A percentile compares a stretch with the other conserved stretches of the same genome.
Evolutionary conservation across 1,284 basidiomycete genomes (phyloP).

Genomic region (Thelephora terrestris): DNA sequence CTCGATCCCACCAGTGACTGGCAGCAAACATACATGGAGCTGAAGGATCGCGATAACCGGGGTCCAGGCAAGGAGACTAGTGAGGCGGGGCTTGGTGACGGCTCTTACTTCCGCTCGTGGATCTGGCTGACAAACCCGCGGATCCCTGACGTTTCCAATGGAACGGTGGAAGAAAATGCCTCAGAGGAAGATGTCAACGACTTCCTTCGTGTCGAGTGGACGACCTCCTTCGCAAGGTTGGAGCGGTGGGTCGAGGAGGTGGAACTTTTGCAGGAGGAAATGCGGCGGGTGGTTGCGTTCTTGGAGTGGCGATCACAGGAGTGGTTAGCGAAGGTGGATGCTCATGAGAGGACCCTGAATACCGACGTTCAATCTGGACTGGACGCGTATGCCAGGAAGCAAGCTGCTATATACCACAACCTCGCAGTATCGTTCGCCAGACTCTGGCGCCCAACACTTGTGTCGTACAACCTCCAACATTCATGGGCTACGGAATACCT

Average conservation of each 20-base stretch:
- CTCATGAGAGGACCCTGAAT: background rate
- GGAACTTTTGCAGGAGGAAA: conserved; percentile 12
- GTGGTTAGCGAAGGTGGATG: conserved; percentile 5
- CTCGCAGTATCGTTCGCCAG: background rate
- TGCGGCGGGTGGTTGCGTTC: conserved; percentile 10
- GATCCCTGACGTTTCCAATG: no score
- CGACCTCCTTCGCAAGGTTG: conserved; percentile 5
- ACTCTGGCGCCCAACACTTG: no score
- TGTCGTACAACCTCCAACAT: no score
- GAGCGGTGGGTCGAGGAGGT: conserved; percentile 12
- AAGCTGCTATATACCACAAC: conserved; percentile 3
- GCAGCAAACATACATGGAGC: background rate
- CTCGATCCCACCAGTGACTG: conserved; percentile 7
- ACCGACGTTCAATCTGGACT: conserved; percentile 3
- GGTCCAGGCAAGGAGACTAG: conserved; percentile 6
- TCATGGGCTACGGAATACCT: no score
- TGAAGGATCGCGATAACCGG: conserved; percentile 6
- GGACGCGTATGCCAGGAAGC: conserved; percentile 9
- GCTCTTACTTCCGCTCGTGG: conserved; percentile 7
- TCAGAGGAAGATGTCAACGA: background rate
- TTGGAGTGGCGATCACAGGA: conserved; percentile 8
- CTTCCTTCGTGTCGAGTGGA: conserved; percentile 10
- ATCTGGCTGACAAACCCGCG: conserved; percentile 6
- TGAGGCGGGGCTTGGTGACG: conserved; percentile 4
- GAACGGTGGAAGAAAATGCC: background rate